Evolutionary conservation across 2,329 filamentous ascomycete genomes (phyloP).

Genomic region (Nemania sp.): DNA sequence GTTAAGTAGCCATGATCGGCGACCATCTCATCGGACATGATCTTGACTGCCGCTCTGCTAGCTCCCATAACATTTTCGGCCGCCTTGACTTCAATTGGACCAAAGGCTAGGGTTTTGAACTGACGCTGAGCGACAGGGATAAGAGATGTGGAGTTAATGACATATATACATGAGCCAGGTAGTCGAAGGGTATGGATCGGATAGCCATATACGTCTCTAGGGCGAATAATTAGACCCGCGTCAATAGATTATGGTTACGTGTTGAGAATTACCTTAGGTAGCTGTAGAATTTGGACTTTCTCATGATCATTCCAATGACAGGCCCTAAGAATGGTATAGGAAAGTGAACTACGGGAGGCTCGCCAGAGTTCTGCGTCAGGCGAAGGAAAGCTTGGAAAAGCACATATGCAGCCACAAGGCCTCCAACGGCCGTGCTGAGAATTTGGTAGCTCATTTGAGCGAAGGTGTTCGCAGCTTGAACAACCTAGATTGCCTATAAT

Average conservation of each 20-base stretch:
- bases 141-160: slow-evolving; percentile 22
- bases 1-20: slow-evolving; percentile 21
- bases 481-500: too few species aligned
- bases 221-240: background rate
- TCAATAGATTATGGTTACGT: background rate
- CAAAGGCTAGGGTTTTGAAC: slow-evolving; percentile 21
- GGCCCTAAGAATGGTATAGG: slow-evolving; percentile 22
- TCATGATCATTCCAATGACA: background rate
- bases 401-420: slow-evolving; percentile 13
- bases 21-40: slow-evolving; percentile 12
- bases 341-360: slow-evolving; percentile 15
- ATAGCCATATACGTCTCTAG: slow-evolving; percentile 21
- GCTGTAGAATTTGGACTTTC: background rate
- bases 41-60: slow-evolving; percentile 1
- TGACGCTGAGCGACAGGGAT: slow-evolving; percentile 22
- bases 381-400: slow-evolving; percentile 13
- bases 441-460: too few species aligned
- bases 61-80: slow-evolving; percentile 12
- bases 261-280: background rate
- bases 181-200: slow-evolving; percentile 25
- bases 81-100: slow-evolving; percentile 14
- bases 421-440: too few species aligned
- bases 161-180: slow-evolving; percentile 22
- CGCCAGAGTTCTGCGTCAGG: slow-evolving; percentile 18
- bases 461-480: too few species aligned